These are phyloP conservation scores for Wickerhamiella sergipiensis DNA, from an alignment of 805 yeast species.

Conservation along the genomic window DNA sequence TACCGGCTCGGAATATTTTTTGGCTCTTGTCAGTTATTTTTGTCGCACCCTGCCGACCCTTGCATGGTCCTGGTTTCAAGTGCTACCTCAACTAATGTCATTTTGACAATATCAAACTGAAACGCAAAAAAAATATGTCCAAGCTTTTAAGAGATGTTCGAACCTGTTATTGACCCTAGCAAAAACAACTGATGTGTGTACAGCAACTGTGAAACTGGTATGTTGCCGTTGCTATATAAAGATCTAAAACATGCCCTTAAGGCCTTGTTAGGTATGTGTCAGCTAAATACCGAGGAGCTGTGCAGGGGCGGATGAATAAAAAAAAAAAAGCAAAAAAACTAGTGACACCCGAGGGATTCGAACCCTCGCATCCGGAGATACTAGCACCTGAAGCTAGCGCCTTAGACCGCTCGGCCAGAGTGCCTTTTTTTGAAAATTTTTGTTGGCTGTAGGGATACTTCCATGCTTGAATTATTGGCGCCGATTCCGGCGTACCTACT, in stretches of 20 bases:
- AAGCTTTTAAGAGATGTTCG: neutral
- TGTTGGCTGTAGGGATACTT: neutral
- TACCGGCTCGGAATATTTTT: neutral
- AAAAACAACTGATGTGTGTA: neutral
- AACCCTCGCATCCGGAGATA: constrained; percentile 5
- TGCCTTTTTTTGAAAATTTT: constrained; percentile 1
- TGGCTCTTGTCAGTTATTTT: neutral
- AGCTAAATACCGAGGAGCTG: too few species aligned
- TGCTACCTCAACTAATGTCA: neutral
- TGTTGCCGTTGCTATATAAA: neutral
- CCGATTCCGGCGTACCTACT: too few species aligned
- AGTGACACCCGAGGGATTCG: constrained; percentile 4
- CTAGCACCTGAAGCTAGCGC: constrained; percentile 6
- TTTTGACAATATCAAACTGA: neutral
- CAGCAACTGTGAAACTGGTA: neutral
- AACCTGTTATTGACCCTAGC: neutral
- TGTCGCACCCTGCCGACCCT: neutral
- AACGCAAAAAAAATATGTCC: neutral
- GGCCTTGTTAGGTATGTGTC: too few species aligned
- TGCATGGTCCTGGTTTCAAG: neutral
- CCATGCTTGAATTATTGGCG: neutral
- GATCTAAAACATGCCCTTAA: neutral
- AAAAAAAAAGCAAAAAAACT: neutral
- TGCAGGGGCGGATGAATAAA: too few species aligned
- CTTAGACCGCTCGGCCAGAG: constrained; percentile 5